Base-by-base conservation (phyloP, 768 basidiomycete genomes). In the Phylloporus scabripes region DNA sequence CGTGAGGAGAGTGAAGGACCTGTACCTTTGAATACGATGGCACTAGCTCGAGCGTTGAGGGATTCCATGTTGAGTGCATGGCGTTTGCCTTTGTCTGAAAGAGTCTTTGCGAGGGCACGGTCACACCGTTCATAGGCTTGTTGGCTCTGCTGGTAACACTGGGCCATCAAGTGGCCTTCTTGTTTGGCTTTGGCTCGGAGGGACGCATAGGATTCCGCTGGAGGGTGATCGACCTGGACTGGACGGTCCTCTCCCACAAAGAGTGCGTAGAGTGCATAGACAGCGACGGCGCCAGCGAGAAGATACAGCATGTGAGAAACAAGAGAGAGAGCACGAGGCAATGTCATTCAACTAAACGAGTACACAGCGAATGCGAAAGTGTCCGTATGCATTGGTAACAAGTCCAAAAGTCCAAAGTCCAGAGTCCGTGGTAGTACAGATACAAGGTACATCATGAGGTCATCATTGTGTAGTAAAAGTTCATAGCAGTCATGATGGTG, bases 121-220 rank as follows among this genome's bases (percentile, higher is more conserved):
- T 96, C 82, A 3, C 83, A 79, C 11, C 72, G 69, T 42, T 74
- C 68, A 61, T 93, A 93, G 1, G 91, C 90, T 49, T 79, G 71
- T 60, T 87, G 78, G 59, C 87, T 85, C 61, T 82, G 72, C 42
- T 79, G 72, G 62, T 82, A 87, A 46, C 72, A 77, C 28, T 70
- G 70, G 14, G 75, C 76, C 89, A 88, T 92, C 56, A 74, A 59
- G 53, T 91, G 85, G 2, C 88, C 90, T 63, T 89, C 87, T 44
- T 76, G 73, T 47, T 81, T 84, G 1, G 95, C 95, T 46, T 74
- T 74, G 46, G 79, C 78, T 21, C 95, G 80, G 26, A 96, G 74
- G 28, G 72, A 69, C 26, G 72, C 64, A 58, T 90, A 91, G 50
- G 81, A 15, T 47, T 53, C 51, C 41, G 17, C 40, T 10, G 47